Conservation (phyloP, 306 rosid species). For the Phaseolus lunatus region DNA sequence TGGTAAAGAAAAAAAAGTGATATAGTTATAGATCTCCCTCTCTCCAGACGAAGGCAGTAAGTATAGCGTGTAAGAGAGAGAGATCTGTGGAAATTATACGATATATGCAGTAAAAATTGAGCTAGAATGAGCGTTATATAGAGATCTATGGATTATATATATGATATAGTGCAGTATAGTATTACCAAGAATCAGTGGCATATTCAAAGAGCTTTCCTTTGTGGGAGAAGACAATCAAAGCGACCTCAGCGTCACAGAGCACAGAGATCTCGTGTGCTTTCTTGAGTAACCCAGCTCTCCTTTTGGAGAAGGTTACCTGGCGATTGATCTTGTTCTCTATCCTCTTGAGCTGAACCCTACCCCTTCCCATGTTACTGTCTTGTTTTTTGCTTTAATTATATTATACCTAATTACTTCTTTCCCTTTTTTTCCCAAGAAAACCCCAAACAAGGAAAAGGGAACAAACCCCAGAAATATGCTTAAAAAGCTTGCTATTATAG, state of each 20-base stretch:
- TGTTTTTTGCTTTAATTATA: conserved; percentile 7
- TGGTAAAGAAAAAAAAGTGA: background rate
- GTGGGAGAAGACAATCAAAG: conserved; percentile 92
- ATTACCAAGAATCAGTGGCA: conserved; percentile 70
- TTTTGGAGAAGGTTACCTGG: conserved; percentile 93
- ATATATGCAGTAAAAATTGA: background rate
- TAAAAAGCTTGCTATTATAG: conserved; percentile 37
- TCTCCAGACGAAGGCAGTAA: background rate
- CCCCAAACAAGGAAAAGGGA: conserved; percentile 52
- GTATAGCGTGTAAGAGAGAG: conserved; percentile 6
- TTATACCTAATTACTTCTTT: conserved; percentile 26
- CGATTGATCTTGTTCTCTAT: conserved; percentile 98
- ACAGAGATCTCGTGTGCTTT: conserved; percentile 98
- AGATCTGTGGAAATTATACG: conserved; percentile 9
- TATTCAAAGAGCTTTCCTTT: conserved; percentile 94
- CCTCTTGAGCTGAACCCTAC: conserved; percentile 91
- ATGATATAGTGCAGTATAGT: background rate
- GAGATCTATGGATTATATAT: background rate
- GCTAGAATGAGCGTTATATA: background rate
- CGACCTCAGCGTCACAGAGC: conserved; percentile 95
- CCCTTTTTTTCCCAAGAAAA: conserved; percentile 40
- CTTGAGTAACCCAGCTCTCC: conserved; percentile 89
- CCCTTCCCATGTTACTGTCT: conserved; percentile 80
- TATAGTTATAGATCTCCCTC: background rate
- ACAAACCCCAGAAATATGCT: conserved; percentile 46